These are phyloP conservation scores for Mycena sanguinolenta DNA, from an alignment of 768 basidiomycete genomes.

Conservation along the genomic window DNA sequence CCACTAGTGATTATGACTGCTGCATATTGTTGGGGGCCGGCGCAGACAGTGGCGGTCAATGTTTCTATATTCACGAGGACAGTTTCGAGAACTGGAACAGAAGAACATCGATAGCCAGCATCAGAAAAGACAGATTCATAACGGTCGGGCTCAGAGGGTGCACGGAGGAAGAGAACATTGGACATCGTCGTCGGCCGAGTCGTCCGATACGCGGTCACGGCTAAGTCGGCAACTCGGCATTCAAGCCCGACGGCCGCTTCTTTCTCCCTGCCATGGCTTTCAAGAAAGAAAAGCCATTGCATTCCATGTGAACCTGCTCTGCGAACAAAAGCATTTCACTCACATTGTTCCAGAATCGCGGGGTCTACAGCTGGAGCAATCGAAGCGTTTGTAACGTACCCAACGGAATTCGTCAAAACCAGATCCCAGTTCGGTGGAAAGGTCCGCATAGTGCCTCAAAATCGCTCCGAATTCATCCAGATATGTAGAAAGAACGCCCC, in stretches of 20 bases:
- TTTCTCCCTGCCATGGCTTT: conserved; percentile 48
- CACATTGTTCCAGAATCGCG: conserved; percentile 64
- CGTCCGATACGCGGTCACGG: background rate
- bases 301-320: conserved; percentile 68
- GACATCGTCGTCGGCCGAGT: conserved; percentile 41
- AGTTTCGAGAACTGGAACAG: conserved; percentile 83
- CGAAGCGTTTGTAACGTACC: conserved; percentile 77
- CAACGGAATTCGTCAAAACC: background rate
- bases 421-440: conserved; percentile 90
- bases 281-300: conserved; percentile 85
- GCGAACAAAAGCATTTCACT: background rate
- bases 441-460: conserved; percentile 50
- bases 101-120: conserved; percentile 65
- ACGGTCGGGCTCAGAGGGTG: conserved; percentile 61
- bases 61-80: conserved; percentile 60
- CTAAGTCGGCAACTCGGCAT: background rate
- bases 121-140: conserved; percentile 68
- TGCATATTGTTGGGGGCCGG: conserved; percentile 56
- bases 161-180: conserved; percentile 60
- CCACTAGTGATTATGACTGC: conserved; percentile 88
- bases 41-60: conserved; percentile 58
- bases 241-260: background rate
- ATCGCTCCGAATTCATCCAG: background rate
- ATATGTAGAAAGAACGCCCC: conserved; percentile 69
- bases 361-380: conserved; percentile 94